Percentiles rank a stretch among this genome's conserved stretches.
These are phyloP conservation scores for Apiosordaria backusii DNA, from an alignment of 495 filamentous ascomycete species.

Conservation along the genomic window DNA sequence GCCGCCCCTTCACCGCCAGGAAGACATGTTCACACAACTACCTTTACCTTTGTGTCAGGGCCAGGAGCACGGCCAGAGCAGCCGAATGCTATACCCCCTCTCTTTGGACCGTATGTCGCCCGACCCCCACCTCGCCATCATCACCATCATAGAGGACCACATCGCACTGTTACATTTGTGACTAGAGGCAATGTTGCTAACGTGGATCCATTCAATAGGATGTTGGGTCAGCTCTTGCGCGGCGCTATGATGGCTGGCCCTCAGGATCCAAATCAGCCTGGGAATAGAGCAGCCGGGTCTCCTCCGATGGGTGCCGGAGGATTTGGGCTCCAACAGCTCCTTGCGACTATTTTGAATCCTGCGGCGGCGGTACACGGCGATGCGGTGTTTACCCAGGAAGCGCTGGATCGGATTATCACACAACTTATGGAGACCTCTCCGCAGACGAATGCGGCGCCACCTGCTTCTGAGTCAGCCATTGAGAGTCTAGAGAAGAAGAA, in stretches of 20 bases:
- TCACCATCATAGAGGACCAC: background rate
- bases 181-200: background rate
- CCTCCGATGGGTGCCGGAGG: background rate
- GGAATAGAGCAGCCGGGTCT: background rate
- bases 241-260: background rate
- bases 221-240: background rate
- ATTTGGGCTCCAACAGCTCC: background rate
- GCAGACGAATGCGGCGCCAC: conserved; percentile 73
- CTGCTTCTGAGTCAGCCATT: conserved; percentile 73
- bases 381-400: conserved; percentile 89
- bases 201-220: background rate
- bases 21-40: background rate
- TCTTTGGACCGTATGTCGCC: too few species aligned
- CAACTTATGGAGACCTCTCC: conserved; percentile 79
- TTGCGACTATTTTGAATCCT: background rate
- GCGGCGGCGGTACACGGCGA: conserved; percentile 54
- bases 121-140: background rate
- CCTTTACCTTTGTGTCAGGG: background rate
- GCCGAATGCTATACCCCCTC: background rate
- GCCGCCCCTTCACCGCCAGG: background rate
- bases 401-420: conserved; percentile 82
- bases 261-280: background rate
- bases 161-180: background rate
- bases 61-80: background rate
- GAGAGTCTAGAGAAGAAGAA: conserved; percentile 65